Conservation (phyloP, 345 rosid genomes). For the Gossypium thurberi region DNA sequence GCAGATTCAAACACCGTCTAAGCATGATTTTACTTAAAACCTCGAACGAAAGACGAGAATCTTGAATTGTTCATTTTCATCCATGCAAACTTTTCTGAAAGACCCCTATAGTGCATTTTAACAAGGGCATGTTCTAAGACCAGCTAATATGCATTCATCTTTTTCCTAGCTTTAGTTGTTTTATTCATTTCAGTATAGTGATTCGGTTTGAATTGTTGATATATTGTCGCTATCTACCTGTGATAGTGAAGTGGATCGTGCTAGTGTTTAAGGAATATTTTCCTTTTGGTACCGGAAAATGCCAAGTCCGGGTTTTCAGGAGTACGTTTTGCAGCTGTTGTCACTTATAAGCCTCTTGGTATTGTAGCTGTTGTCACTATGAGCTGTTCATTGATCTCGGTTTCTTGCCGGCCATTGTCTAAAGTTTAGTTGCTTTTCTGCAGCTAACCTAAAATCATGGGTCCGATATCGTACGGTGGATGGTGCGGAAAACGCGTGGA, state of each 20-base stretch:
- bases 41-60: background rate
- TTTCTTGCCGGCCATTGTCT: background rate
- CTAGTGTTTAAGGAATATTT: too few species aligned
- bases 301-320: too few species aligned
- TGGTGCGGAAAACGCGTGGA: conserved; percentile 2
- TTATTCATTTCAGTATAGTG: background rate
- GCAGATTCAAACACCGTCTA: background rate
- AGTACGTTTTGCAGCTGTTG: too few species aligned
- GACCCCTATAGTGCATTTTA: background rate
- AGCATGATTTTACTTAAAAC: background rate
- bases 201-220: background rate
- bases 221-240: background rate
- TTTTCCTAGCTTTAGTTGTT: background rate
- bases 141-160: background rate
- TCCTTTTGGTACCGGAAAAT: too few species aligned
- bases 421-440: conserved; percentile 17
- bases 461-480: conserved; percentile 15
- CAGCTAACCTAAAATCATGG: conserved; percentile 33
- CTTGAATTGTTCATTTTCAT: background rate
- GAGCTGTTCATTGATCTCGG: conserved; percentile 9
- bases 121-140: background rate
- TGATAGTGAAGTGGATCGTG: background rate
- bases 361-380: background rate
- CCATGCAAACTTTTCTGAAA: too few species aligned
- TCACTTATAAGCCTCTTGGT: too few species aligned